phyloP scores from a whole-genome alignment of 2,329 filamentous ascomycete genomes.

The Venturia pyrina region DNA sequence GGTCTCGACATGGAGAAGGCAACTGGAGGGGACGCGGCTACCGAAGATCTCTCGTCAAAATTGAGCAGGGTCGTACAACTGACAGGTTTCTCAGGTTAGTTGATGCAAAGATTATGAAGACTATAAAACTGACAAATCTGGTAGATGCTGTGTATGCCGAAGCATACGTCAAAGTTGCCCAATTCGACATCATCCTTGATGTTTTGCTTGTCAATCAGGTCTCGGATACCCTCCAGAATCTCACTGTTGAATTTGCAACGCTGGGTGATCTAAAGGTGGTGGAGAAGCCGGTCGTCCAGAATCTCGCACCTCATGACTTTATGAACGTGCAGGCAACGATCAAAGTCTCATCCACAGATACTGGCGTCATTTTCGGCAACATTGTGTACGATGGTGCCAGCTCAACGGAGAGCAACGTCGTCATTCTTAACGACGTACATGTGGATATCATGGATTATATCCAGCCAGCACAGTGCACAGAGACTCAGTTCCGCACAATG shows the following conservation, averaged over 20 bases:
- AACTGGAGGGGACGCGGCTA: conserved; percentile 75
- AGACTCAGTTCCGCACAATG: conserved; percentile 99
- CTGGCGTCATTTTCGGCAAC: conserved; percentile 97
- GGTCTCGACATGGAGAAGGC: conserved; percentile 88
- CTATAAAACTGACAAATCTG: not conserved
- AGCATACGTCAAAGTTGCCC: conserved; percentile 96
- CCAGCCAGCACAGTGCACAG: conserved; percentile 88
- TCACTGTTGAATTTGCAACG: conserved; percentile 97
- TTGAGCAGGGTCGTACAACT: conserved; percentile 93
- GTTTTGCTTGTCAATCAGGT: conserved; percentile 89
- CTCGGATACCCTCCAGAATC: conserved; percentile 87
- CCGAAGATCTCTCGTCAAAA: conserved; percentile 86
- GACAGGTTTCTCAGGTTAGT: conserved; percentile 74
- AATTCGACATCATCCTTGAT: conserved; percentile 96
- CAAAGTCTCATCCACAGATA: conserved; percentile 96
- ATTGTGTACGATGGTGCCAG: conserved; percentile 93
- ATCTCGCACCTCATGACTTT: conserved; percentile 90
- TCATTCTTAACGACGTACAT: conserved; percentile 95
- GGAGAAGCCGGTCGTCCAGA: conserved; percentile 91
- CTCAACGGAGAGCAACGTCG: conserved; percentile 87
- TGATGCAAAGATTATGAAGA: no score
- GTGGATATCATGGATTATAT: conserved; percentile 99
- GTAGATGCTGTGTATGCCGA: conserved; percentile 86
- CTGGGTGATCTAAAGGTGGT: conserved; percentile 96
- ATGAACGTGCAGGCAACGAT: conserved; percentile 97